These are phyloP conservation scores for Dothistroma pini DNA, from an alignment of 2,329 filamentous ascomycete genomes.

Conservation along the genomic window DNA sequence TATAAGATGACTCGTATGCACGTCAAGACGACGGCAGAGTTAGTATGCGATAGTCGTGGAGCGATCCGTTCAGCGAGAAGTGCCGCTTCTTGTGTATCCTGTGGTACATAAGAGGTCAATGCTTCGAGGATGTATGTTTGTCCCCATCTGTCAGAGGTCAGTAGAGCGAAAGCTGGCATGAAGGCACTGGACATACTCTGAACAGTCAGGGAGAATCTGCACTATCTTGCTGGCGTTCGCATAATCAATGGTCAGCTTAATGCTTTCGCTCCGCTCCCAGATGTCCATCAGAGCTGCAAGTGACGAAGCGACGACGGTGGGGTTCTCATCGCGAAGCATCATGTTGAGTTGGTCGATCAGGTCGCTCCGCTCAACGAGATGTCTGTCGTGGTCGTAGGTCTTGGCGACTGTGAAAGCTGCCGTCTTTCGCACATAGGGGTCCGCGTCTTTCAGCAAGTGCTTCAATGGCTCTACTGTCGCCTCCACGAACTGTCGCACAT, in stretches of 20 bases:
- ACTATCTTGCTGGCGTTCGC: conserved; percentile 97
- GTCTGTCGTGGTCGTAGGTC: conserved; percentile 91
- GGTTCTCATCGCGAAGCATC: conserved; percentile 91
- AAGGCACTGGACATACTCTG: conserved; percentile 63
- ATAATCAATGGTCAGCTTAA: conserved; percentile 98
- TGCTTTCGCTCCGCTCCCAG: conserved; percentile 95
- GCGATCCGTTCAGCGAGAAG: conserved; percentile 90
- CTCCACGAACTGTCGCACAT: conserved; percentile 93
- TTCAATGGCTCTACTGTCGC: conserved; percentile 82
- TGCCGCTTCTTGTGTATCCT: conserved; percentile 81
- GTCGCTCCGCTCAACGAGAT: conserved; percentile 84
- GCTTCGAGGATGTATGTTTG: conserved; percentile 98
- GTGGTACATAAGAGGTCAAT: conserved; percentile 94
- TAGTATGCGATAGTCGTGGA: conserved; percentile 93
- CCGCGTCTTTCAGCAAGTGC: conserved; percentile 74
- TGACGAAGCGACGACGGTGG: conserved; percentile 93
- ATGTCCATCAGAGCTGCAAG: conserved; percentile 92
- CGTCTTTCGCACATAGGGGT: conserved; percentile 97
- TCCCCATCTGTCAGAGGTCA: conserved; percentile 67
- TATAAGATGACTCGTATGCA: conserved; percentile 96
- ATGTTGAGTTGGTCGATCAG: conserved; percentile 87
- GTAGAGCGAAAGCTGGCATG: conserved; percentile 12
- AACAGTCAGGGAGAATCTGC: conserved; percentile 92
- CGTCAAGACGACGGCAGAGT: conserved; percentile 92
- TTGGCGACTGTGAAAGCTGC: conserved; percentile 96